These are phyloP conservation scores for Rhodosporidiobolus odoratus DNA, from an alignment of 768 basidiomycete genomes.

Conservation along the genomic window DNA sequence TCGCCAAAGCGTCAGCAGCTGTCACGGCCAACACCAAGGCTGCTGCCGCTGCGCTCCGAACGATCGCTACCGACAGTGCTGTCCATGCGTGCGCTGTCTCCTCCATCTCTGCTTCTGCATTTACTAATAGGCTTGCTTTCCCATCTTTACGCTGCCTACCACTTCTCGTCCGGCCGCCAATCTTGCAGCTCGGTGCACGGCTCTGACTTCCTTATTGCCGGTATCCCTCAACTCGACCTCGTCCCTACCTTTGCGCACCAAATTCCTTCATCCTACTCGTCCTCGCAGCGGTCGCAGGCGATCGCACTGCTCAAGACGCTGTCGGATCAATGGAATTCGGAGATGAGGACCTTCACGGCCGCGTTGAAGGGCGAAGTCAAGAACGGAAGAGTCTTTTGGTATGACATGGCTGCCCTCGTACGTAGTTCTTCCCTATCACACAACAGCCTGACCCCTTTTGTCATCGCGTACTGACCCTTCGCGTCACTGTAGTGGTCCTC, in stretches of 20 bases:
- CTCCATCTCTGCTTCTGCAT: background rate
- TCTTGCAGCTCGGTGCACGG: slow-evolving; percentile 4
- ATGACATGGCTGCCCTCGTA: slow-evolving; percentile 23
- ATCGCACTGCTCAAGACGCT: slow-evolving; percentile 26
- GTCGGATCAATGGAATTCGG: slow-evolving; percentile 31
- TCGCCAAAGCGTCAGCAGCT: slow-evolving; percentile 4
- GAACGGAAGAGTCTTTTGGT: background rate
- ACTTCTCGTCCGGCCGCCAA: too few species aligned
- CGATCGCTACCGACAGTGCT: slow-evolving; percentile 11
- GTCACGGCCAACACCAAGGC: slow-evolving; percentile 19
- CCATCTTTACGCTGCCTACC: too few species aligned
- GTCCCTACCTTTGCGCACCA: slow-evolving; percentile 16
- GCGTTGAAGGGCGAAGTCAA: slow-evolving; percentile 8
- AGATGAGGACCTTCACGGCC: slow-evolving; percentile 3
- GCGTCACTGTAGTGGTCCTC: too few species aligned
- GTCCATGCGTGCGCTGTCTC: background rate
- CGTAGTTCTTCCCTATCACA: background rate
- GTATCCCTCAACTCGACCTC: slow-evolving; percentile 31
- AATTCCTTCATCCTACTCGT: slow-evolving; percentile 10
- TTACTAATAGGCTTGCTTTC: too few species aligned
- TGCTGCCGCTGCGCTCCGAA: slow-evolving; percentile 2
- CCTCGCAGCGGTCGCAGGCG: background rate
- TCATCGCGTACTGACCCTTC: too few species aligned
- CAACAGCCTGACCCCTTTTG: too few species aligned
- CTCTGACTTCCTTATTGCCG: slow-evolving; percentile 28